Evolutionary conservation across 2,329 filamentous ascomycete genomes (phyloP), one percentile per base, ranked within the genome.

Genomic region (Geosmithia flava): DNA sequence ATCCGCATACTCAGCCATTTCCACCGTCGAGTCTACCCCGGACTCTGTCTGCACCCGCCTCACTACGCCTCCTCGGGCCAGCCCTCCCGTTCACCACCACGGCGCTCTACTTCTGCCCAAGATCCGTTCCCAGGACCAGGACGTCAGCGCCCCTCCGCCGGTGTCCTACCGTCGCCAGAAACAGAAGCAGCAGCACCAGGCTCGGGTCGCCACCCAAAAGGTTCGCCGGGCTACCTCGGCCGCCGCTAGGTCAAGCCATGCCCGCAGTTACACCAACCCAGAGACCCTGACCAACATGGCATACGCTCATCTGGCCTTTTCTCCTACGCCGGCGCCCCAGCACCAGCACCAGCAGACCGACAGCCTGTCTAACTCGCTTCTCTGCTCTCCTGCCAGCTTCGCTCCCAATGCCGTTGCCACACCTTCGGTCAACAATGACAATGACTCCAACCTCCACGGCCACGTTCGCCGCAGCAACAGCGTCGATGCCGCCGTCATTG

Each of bases 121-220:
- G 74, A 90, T 94, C 68, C 79, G 88, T 52, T 79, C 79, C 41
- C 88, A 93, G 67, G 88, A 95, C 67, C 85, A 91, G 66, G 75
- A 83, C 52, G 77, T 88, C 52, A 79, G 82, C 54, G 76, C 76
- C 41, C 69, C 70, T 41, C 48, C 69, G 72, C 47, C 61, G 63
- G 29, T 59, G 65, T 17, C 69, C 74, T 37, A 13, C 33, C 33
- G 33, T 37, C 33, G 33, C 15, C 33, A 37, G 33, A 11, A 37
- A 11, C 33, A 37, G 33, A 44, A 66, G 74, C 54, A 53, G 29
- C 52, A 63, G 56, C 67, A 59, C 55, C 71, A 62, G 54, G 62
- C 53, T 53, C 54, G 37, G 43, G 45, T 50, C 55, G 57, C 52
- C 54, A 58, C 42, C 47, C 49, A 48, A 37, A 50, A 37, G 23